These are phyloP conservation scores for Scheffersomyces parashehatae DNA, from an alignment of 1,139 yeast genomes.

Conservation along the genomic window DNA sequence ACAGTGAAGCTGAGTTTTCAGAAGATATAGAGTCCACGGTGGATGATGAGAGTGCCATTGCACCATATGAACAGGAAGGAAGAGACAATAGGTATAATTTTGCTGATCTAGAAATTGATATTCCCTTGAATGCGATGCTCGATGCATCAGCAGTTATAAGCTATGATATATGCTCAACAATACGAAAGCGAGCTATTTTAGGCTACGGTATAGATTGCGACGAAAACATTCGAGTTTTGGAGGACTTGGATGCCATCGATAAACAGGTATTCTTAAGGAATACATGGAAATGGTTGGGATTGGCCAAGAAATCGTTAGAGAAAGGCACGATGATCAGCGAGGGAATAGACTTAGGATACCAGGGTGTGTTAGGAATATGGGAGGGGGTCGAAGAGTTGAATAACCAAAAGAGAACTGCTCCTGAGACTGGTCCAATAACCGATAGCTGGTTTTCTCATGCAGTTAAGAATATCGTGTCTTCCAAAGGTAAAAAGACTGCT, in stretches of 20 bases:
- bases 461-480: conserved; percentile 41
- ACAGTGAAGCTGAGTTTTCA: conserved; percentile 21
- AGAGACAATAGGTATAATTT: conserved; percentile 16
- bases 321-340: conserved; percentile 71
- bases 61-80: conserved; percentile 10
- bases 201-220: conserved; percentile 79
- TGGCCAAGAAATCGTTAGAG: conserved; percentile 66
- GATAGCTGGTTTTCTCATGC: conserved; percentile 51
- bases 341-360: conserved; percentile 76
- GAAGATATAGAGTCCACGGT: conserved; percentile 34
- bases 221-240: conserved; percentile 62
- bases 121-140: conserved; percentile 33
- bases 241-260: conserved; percentile 51
- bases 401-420: conserved; percentile 50
- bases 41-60: conserved; percentile 30
- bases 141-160: conserved; percentile 43
- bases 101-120: conserved; percentile 27
- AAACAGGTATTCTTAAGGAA: conserved; percentile 63
- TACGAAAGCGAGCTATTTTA: conserved; percentile 65
- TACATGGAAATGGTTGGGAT: conserved; percentile 88
- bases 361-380: conserved; percentile 92
- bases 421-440: conserved; percentile 17
- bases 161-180: conserved; percentile 66
- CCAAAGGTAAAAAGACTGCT: conserved; percentile 46
- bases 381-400: conserved; percentile 68